Evolutionary conservation across 1,284 basidiomycete species (phyloP), one percentile per base, ranked within the genome.

Genomic region (Boletus albobrunnescens): DNA sequence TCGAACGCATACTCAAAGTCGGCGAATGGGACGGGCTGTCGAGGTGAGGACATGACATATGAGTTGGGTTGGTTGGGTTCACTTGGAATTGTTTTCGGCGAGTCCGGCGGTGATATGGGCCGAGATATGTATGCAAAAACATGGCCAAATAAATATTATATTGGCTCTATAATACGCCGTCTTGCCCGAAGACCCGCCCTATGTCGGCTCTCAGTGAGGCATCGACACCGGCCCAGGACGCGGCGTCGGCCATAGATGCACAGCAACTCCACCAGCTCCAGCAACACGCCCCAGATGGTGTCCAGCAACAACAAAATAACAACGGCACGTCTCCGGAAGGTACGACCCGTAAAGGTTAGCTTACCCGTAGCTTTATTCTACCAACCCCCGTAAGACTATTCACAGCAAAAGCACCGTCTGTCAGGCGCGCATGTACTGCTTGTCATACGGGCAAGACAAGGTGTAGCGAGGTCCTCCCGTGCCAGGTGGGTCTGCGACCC

Each of bases 371-470:
- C 55, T 46, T 42, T 44, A 43, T 42, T 44, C 37, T 49, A 37
- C 41, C 14, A 40, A 14, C 44, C 23, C 42, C 44, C 55, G 49
- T 49, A 41, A 47, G 23, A 4, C 44, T 54, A 39, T 54, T 36
- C 46, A 50, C 60, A 86, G 84, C 83, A 51, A 87, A 87, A 67
- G 82, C 81, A 38, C 84, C 84, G 36, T 87, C 84, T 35, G 84
- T 87, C 42, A 78, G 84, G 54, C 75, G 85, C 54, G 84, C 84
- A 1, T 87, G 84, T 55, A 77, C 79, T 37, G 82, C 85, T n/a
- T 88, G 85, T 67, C 86, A 88, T 66, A 71, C 82, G 44, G 85
- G 86, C 43, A 88, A 88, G 68, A 88, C 85, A 10, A 71, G 86
- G 55, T 88, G 85, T 58, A 87, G 83, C 56, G 85, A 88, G 67